These are phyloP conservation scores for Ulmus americana DNA, from an alignment of 331 rosid species.

Conservation along the genomic window DNA sequence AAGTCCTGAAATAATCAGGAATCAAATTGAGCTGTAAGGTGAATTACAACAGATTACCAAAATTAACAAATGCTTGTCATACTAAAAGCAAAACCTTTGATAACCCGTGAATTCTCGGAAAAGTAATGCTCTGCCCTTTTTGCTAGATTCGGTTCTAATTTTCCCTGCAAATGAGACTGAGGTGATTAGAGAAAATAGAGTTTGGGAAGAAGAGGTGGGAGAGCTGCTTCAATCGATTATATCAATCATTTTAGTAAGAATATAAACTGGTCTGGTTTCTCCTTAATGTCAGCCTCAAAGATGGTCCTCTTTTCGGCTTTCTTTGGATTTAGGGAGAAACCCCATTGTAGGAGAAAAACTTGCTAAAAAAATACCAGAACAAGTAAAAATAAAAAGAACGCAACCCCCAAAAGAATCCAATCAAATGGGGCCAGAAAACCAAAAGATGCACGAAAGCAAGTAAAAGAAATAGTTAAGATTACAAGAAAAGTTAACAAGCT, in stretches of 20 bases:
- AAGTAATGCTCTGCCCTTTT: conserved; percentile 89
- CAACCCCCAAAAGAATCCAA: too few species aligned
- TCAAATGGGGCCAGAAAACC: too few species aligned
- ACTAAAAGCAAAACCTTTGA: conserved; percentile 45
- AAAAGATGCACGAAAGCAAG: too few species aligned
- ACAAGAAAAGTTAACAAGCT: too few species aligned
- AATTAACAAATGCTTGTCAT: too few species aligned
- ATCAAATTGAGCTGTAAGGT: conserved; percentile 18
- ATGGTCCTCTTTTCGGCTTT: neutral
- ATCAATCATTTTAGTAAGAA: neutral
- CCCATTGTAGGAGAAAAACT: neutral
- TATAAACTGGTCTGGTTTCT: neutral
- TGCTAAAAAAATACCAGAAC: too few species aligned
- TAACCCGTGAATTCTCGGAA: conserved; percentile 79
- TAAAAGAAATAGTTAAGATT: too few species aligned
- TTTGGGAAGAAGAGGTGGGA: neutral
- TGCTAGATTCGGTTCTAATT: conserved; percentile 52
- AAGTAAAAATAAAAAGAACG: too few species aligned
- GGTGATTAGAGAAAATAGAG: neutral
- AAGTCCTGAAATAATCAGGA: conserved; percentile 49
- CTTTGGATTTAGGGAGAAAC: neutral
- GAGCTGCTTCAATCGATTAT: neutral
- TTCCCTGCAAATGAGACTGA: conserved; percentile 33
- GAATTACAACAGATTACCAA: neutral
- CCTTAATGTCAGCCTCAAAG: neutral